Evolutionary conservation across 2,329 filamentous ascomycete genomes (phyloP).

Genomic region (Neopestalotiopsis rosae): DNA sequence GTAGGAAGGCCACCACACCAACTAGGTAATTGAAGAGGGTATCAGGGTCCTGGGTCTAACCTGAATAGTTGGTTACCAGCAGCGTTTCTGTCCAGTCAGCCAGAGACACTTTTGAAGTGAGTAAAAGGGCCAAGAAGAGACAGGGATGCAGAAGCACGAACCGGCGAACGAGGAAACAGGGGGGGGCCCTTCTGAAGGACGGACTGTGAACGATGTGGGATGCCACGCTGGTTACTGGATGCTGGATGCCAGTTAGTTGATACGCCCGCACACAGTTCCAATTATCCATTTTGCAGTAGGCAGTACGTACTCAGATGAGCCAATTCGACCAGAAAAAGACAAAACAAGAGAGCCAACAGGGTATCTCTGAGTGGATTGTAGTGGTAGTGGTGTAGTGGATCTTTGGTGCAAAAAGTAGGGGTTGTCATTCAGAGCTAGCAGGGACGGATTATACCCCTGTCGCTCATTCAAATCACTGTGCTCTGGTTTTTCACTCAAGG

Average conservation of each 20-base stretch:
- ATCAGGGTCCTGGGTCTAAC: constrained; percentile 34
- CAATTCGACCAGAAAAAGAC: not conserved
- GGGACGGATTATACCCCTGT: constrained; percentile 11
- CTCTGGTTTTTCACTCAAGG: not conserved
- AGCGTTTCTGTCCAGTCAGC: constrained; percentile 22
- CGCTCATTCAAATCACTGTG: constrained; percentile 5
- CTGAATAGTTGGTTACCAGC: constrained; percentile 22
- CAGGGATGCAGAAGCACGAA: not conserved
- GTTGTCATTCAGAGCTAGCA: constrained; percentile 3
- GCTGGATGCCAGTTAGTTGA: not conserved
- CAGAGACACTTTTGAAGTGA: constrained; percentile 25
- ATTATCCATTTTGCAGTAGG: too few relatives aligned
- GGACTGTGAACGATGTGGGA: constrained; percentile 9
- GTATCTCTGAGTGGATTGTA: not conserved
- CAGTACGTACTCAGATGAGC: not conserved
- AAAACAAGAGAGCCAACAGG: not conserved
- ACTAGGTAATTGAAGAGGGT: constrained; percentile 28
- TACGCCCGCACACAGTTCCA: not conserved
- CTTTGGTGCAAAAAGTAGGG: not conserved
- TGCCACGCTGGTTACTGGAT: not conserved
- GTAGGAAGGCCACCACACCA: constrained; percentile 10
- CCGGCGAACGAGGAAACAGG: not conserved
- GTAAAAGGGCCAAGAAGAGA: constrained; percentile 18
- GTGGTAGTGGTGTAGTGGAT: constrained; percentile 4
- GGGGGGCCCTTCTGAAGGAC: not conserved